These are phyloP conservation scores for Tagetes patula DNA, from an alignment of 129 eudicot genomes.

Conservation along the genomic window DNA sequence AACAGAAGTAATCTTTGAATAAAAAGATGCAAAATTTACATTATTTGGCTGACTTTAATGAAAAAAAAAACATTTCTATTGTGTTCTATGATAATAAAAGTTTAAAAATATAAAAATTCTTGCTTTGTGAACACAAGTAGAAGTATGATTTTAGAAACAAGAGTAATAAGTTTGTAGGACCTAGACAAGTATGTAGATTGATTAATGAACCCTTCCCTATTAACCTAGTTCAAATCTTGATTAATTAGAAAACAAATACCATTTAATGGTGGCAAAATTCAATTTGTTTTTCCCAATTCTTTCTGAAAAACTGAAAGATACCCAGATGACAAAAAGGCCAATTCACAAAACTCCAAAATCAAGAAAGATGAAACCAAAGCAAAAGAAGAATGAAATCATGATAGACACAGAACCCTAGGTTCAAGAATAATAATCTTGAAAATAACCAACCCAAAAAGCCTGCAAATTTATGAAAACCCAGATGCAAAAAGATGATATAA, in stretches of 20 bases:
- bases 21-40: background rate
- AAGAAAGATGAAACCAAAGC: constrained; percentile 43
- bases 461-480: constrained; percentile 35
- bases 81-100: background rate
- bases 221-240: constrained; percentile 28
- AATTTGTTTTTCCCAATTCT: constrained; percentile 10
- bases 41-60: background rate
- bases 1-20: background rate
- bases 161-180: background rate
- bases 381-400: constrained; percentile 27
- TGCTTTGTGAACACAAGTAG: background rate
- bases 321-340: constrained; percentile 31
- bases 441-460: constrained; percentile 28
- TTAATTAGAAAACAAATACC: constrained; percentile 18
- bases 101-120: background rate
- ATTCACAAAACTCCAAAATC: constrained; percentile 40
- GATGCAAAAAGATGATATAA: constrained; percentile 38
- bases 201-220: constrained; percentile 1
- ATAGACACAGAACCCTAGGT: constrained; percentile 28
- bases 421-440: constrained; percentile 26
- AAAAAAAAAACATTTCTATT: background rate
- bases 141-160: background rate
- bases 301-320: constrained; percentile 23
- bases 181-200: background rate
- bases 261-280: constrained; percentile 12